Evolutionary conservation across 2,329 filamentous ascomycete genomes (phyloP), one percentile per base, ranked within the genome.

Genomic region (Colletotrichum viniferum): DNA sequence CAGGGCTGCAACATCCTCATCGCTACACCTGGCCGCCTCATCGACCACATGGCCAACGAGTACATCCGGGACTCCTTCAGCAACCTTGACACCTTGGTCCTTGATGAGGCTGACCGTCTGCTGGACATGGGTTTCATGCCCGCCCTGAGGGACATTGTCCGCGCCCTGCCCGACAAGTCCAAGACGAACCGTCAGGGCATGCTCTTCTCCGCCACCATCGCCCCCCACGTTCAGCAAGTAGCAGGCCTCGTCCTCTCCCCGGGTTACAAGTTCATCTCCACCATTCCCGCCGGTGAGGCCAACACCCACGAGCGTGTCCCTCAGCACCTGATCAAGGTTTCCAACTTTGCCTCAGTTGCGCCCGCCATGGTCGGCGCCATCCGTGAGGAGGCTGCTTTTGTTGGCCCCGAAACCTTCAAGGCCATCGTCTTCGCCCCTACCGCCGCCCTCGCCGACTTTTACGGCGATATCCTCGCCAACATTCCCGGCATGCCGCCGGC

Each of bases 121-220:
- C 90, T 97, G 4, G 95, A 97, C 81, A 92, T 96, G 82, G 95
- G 96, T 79, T 98, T 98, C 81, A 92, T 95, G n/a, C 92, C 92
- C 4, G 92, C 94, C 12, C 88, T 98, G 4, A 92, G 94, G 82
- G 94, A 95, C 79, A 96, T 97, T 75, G 88, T 98, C 24, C 88
- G 90, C 78, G 90, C 92, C 13, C 87, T 97, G 5, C 95, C 95
- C 0, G 84, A 90, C 76, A 91, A 92, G 82, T 82, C 86, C 3
- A 83, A 88, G 67, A 89, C 91, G 32, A 87, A 92, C 73, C 85
- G 91, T 67, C 92, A 93, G 78, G 95, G 95, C 65, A 95, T 95
- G 88, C 91, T 97, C 62, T 98, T 97, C 88, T 96, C 93, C 5
- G 95, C 95, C 12, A 98, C 95, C 24, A 94, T 98, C 84, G 93